phyloP scores from a whole-genome alignment of 805 yeast genomes.

The Candida wancherniae region DNA sequence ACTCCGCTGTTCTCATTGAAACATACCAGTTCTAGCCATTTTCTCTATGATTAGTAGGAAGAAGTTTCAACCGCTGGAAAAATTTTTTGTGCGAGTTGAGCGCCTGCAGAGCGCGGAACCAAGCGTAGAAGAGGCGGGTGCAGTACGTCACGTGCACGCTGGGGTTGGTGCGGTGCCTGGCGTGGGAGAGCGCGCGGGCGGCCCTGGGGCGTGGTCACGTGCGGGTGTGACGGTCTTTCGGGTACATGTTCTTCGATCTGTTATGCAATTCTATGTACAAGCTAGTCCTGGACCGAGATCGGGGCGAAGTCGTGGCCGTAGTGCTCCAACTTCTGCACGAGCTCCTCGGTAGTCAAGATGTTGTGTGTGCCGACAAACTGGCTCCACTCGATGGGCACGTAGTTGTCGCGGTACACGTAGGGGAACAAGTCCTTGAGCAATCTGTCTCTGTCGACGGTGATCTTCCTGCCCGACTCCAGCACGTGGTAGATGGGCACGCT shows the following conservation, averaged over 20 bases:
- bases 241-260: neutral
- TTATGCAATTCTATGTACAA: conserved; percentile 1
- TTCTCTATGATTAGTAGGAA: conserved; percentile 20
- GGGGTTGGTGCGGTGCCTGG: neutral
- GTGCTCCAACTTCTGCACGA: conserved; percentile 46
- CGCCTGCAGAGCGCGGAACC: conserved; percentile 12
- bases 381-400: conserved; percentile 42
- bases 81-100: conserved; percentile 13
- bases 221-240: conserved; percentile 4
- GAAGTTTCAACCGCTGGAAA: conserved; percentile 12
- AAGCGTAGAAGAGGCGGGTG: neutral
- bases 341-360: conserved; percentile 41
- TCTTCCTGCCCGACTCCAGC: conserved; percentile 36
- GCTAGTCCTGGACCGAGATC: conserved; percentile 18
- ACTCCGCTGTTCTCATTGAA: conserved; percentile 2
- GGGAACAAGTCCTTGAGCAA: conserved; percentile 53
- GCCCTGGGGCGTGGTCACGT: conserved; percentile 1
- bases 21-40: conserved; percentile 71
- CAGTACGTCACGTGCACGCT: conserved; percentile 3
- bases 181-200: neutral
- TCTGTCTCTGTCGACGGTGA: conserved; percentile 63
- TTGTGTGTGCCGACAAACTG: conserved; percentile 44
- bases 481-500: conserved; percentile 45
- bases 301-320: conserved; percentile 36
- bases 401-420: conserved; percentile 41